phyloP scores from a whole-genome alignment of 2,329 filamentous ascomycete genomes.

The Samsoniella hepiali region DNA sequence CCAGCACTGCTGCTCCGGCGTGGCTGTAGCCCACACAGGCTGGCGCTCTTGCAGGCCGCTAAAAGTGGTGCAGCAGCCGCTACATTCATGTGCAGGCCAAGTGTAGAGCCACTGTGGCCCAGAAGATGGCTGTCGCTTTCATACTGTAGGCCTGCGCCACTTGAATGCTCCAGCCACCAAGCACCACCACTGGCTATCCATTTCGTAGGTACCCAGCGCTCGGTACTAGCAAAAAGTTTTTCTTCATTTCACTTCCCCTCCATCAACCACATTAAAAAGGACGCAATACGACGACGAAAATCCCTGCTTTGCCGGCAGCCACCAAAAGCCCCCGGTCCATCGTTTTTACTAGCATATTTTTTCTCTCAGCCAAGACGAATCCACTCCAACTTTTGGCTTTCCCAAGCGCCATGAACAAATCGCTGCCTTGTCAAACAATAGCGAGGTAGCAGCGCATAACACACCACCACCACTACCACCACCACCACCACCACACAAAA shows the following conservation, averaged over 20 bases:
- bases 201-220: neutral
- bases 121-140: no score
- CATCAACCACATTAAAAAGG: neutral
- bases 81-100: no score
- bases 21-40: no score
- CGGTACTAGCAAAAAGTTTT: neutral
- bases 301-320: neutral
- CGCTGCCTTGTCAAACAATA: neutral
- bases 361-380: neutral
- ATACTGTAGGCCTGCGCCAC: neutral
- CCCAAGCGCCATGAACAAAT: neutral
- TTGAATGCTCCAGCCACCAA: neutral
- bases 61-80: no score
- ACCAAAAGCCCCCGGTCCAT: neutral
- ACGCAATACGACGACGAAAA: neutral
- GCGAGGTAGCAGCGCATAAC: conserved; percentile 6
- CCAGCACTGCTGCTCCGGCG: no score
- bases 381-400: neutral
- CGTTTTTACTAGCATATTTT: neutral
- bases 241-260: neutral
- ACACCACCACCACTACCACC: neutral
- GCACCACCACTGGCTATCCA: neutral
- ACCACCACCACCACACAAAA: conserved; percentile 29
- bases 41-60: no score
- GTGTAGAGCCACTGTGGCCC: no score